These are phyloP conservation scores for Mallotus nudiflorus DNA, from an alignment of 345 rosid species.

Conservation along the genomic window DNA sequence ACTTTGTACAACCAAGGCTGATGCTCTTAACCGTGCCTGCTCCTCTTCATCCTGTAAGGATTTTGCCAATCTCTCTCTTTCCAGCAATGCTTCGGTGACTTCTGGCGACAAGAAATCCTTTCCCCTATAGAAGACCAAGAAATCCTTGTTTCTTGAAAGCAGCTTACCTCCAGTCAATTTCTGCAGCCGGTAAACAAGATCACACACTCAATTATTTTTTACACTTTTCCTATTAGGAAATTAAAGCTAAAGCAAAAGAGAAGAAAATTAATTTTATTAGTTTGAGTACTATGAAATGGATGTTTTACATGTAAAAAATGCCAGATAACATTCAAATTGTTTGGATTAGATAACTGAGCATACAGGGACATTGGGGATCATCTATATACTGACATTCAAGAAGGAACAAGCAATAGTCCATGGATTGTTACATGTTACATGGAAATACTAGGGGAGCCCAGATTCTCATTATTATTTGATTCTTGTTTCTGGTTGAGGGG, in stretches of 20 bases:
- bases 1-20: slow-evolving; percentile 49
- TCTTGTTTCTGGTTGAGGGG: not conserved
- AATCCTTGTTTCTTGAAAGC: slow-evolving; percentile 87
- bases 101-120: slow-evolving; percentile 74
- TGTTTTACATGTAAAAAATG: not conserved
- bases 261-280: not conserved
- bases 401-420: not conserved
- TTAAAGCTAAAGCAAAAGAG: not conserved
- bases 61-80: slow-evolving; percentile 72
- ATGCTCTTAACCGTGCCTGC: slow-evolving; percentile 74
- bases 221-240: not conserved
- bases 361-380: not conserved
- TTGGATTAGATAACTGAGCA: not conserved
- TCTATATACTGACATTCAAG: not conserved
- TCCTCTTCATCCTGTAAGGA: slow-evolving; percentile 79
- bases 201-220: slow-evolving; percentile 15
- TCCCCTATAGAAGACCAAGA: slow-evolving; percentile 92
- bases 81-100: slow-evolving; percentile 72
- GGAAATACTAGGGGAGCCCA: not conserved
- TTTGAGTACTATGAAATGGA: not conserved
- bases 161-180: slow-evolving; percentile 86
- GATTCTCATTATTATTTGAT: not conserved
- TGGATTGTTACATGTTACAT: not conserved
- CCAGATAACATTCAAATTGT: not conserved
- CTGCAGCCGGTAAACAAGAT: slow-evolving; percentile 46